These are phyloP conservation scores for Coleophoma eucalyptorum DNA, from an alignment of 2,329 filamentous ascomycete genomes.

Conservation along the genomic window DNA sequence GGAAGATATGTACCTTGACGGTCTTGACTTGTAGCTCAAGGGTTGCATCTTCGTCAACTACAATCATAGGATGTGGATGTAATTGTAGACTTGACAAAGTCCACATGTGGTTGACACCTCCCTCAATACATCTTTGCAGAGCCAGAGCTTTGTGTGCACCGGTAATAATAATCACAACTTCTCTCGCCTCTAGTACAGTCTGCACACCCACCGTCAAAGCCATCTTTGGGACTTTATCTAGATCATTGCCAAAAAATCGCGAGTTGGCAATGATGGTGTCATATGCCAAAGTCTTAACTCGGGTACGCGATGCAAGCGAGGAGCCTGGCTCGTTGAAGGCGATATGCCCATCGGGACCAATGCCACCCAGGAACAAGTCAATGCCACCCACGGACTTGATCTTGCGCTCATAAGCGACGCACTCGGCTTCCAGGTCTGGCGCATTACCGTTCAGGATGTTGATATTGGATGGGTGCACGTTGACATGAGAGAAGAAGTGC, in stretches of 20 bases:
- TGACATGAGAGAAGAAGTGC: slow-evolving; percentile 83
- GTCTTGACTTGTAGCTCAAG: slow-evolving; percentile 72
- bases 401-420: slow-evolving; percentile 73
- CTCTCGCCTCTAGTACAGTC: slow-evolving; percentile 75
- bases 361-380: slow-evolving; percentile 80
- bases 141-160: slow-evolving; percentile 79
- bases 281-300: slow-evolving; percentile 83
- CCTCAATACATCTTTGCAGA: slow-evolving; percentile 76
- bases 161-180: slow-evolving; percentile 79
- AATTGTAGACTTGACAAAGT: slow-evolving; percentile 78
- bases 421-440: slow-evolving; percentile 70
- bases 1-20: slow-evolving; percentile 46
- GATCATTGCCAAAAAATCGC: slow-evolving; percentile 75
- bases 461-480: slow-evolving; percentile 77
- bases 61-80: slow-evolving; percentile 77
- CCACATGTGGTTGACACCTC: slow-evolving; percentile 88
- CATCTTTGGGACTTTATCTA: slow-evolving; percentile 73
- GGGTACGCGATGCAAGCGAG: slow-evolving; percentile 70
- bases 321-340: slow-evolving; percentile 90
- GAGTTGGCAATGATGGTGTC: slow-evolving; percentile 86
- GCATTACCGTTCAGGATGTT: slow-evolving; percentile 83
- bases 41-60: slow-evolving; percentile 78
- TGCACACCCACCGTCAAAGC: slow-evolving; percentile 82
- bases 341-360: slow-evolving; percentile 83
- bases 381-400: slow-evolving; percentile 75